A percentile compares a stretch with the other conserved stretches of the same genome.
These are phyloP conservation scores for Bertia moriformis DNA, from an alignment of 2,329 filamentous ascomycete genomes.

Conservation along the genomic window DNA sequence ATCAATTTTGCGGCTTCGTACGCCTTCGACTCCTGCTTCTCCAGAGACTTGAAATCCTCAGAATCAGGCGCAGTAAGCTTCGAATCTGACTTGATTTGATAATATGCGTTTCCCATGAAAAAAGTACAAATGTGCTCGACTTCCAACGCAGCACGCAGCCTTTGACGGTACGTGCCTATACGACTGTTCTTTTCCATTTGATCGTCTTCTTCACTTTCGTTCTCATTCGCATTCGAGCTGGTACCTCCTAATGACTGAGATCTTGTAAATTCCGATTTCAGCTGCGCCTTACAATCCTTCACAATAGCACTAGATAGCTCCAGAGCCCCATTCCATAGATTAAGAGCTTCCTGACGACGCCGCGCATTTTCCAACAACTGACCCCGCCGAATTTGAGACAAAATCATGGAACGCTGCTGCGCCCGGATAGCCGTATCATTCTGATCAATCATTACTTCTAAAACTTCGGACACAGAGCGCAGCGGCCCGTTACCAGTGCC, in stretches of 20 bases:
- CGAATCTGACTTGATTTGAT: constrained; percentile 64
- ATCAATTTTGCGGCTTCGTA: constrained; percentile 70
- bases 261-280: constrained; percentile 19
- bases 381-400: constrained; percentile 51
- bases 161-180: constrained; percentile 43
- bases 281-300: constrained; percentile 43
- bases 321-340: constrained; percentile 50
- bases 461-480: constrained; percentile 70
- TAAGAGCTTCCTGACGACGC: constrained; percentile 50
- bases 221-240: constrained; percentile 6
- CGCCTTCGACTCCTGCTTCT: constrained; percentile 53
- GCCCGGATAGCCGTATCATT: constrained; percentile 52
- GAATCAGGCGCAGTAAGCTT: constrained; percentile 51
- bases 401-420: constrained; percentile 55
- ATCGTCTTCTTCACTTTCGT: constrained; percentile 10
- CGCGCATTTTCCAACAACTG: constrained; percentile 69
- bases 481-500: constrained; percentile 53
- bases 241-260: constrained; percentile 8
- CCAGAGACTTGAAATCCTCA: constrained; percentile 48
- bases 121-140: constrained; percentile 71
- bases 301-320: constrained; percentile 21
- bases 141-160: constrained; percentile 61
- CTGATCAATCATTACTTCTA: constrained; percentile 83
- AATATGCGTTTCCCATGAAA: constrained; percentile 72
- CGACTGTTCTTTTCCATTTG: constrained; percentile 18